phyloP scores from a whole-genome alignment of 2,329 filamentous ascomycete genomes.

The Aureobasidium sp. region DNA sequence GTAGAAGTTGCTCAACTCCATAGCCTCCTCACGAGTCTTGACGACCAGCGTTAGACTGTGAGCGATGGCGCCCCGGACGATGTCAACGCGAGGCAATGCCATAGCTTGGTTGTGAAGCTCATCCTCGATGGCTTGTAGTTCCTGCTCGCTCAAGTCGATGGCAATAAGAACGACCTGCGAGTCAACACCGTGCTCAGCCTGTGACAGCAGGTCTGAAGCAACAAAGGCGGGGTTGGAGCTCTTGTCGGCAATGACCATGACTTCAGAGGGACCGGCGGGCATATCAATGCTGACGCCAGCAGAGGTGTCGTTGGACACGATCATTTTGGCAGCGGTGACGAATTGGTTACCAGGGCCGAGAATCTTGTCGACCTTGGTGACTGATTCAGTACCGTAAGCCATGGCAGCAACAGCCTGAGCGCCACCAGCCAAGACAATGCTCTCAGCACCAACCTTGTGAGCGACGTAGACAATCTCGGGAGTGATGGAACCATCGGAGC shows the following conservation, averaged over 20 bases:
- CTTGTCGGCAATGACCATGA: slow-evolving; percentile 89
- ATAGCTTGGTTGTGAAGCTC: slow-evolving; percentile 83
- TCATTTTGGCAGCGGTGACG: slow-evolving; percentile 97
- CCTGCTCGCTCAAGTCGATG: slow-evolving; percentile 64
- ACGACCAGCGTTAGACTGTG: slow-evolving; percentile 85
- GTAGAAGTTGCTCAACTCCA: slow-evolving; percentile 82
- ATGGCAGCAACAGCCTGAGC: slow-evolving; percentile 93
- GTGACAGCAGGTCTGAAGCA: slow-evolving; percentile 85
- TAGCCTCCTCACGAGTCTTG: slow-evolving; percentile 67
- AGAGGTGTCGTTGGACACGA: slow-evolving; percentile 93
- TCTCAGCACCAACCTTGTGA: slow-evolving; percentile 92
- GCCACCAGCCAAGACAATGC: slow-evolving; percentile 90
- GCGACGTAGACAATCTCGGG: slow-evolving; percentile 97
- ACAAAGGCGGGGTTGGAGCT: slow-evolving; percentile 88
- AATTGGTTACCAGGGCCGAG: slow-evolving; percentile 97
- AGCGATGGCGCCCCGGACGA: slow-evolving; percentile 80
- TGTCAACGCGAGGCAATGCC: slow-evolving; percentile 82
- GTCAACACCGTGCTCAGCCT: slow-evolving; percentile 94
- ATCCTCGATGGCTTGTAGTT: slow-evolving; percentile 79
- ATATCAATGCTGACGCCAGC: slow-evolving; percentile 96
- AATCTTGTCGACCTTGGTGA: slow-evolving; percentile 98
- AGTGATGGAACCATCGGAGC: slow-evolving; percentile 81
- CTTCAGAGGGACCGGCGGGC: slow-evolving; percentile 93
- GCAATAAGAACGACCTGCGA: slow-evolving; percentile 91
- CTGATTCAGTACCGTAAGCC: slow-evolving; percentile 92